phyloP scores from a whole-genome alignment of 2,329 filamentous ascomycete genomes.

The Ophiostoma triangulosporum region DNA sequence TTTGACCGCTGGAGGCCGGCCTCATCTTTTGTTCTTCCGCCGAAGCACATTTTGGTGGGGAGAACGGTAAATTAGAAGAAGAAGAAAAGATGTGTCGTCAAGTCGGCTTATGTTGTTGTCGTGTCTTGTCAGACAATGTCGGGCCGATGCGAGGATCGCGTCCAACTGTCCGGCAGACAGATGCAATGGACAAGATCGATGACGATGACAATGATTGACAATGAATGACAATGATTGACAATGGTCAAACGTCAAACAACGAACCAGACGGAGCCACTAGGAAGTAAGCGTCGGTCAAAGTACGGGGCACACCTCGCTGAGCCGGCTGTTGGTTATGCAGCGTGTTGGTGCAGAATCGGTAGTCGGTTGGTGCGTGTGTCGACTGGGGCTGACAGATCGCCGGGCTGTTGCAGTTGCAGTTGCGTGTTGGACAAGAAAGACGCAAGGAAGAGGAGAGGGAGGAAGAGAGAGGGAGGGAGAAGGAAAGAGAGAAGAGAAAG shows the following conservation, averaged over 20 bases:
- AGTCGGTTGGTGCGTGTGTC: neutral
- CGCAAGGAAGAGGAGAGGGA: neutral
- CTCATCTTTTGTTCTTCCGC: slow-evolving; percentile 37
- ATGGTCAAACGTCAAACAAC: neutral
- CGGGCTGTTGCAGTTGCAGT: neutral
- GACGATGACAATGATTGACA: too few species aligned
- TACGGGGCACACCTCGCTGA: neutral
- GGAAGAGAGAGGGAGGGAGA: neutral
- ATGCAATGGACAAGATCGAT: too few species aligned
- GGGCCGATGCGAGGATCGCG: too few species aligned
- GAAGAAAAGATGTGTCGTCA: too few species aligned
- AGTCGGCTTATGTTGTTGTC: too few species aligned
- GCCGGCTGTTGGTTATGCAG: neutral
- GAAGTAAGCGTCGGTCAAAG: neutral
- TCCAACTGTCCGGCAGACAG: too few species aligned
- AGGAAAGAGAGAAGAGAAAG: neutral
- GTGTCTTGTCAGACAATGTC: neutral
- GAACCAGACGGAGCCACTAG: neutral
- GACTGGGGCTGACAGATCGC: neutral
- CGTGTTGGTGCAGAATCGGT: neutral
- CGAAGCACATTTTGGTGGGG: slow-evolving; percentile 48
- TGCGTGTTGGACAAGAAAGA: neutral
- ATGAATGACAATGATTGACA: too few species aligned
- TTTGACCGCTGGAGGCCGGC: slow-evolving; percentile 42
- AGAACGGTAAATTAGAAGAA: neutral